Conservation (phyloP, 371 early-diverging fungal species). For the Mucor mucedo region DNA sequence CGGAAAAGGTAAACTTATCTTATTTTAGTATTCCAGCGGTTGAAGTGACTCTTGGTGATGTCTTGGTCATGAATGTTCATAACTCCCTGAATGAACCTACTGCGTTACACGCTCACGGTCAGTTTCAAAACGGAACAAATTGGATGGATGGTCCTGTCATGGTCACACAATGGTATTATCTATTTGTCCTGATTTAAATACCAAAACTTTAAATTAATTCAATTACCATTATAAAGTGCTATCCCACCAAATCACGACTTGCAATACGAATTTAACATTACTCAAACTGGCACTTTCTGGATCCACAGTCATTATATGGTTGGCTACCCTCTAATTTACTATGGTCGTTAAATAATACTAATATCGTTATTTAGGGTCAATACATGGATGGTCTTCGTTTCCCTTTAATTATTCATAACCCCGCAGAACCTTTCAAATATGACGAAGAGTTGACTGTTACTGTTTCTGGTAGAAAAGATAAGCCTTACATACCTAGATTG, state of each 20-base stretch:
- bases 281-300: conserved; percentile 78
- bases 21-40: conserved; percentile 47
- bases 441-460: conserved; percentile 69
- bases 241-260: conserved; percentile 52
- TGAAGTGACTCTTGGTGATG: conserved; percentile 57
- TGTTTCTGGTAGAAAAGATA: conserved; percentile 43
- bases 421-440: conserved; percentile 65
- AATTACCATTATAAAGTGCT: conserved; percentile 12
- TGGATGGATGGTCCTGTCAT: conserved; percentile 69
- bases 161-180: conserved; percentile 63
- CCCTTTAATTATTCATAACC: conserved; percentile 72
- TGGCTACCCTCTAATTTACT: not conserved
- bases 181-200: not conserved
- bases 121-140: conserved; percentile 63
- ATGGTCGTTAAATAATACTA: not conserved
- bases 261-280: conserved; percentile 66
- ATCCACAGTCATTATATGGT: conserved; percentile 68
- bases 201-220: not conserved
- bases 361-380: conserved; percentile 46
- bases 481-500: not conserved
- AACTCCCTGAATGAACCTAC: conserved; percentile 68
- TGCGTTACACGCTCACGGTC: conserved; percentile 73
- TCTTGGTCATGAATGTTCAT: conserved; percentile 63
- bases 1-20: not conserved
- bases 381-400: conserved; percentile 83